A percentile compares a stretch with the other conserved stretches of the same genome.
These are phyloP conservation scores for Cryphonectria naterciae DNA, from an alignment of 2,329 filamentous ascomycete genomes.

Conservation along the genomic window DNA sequence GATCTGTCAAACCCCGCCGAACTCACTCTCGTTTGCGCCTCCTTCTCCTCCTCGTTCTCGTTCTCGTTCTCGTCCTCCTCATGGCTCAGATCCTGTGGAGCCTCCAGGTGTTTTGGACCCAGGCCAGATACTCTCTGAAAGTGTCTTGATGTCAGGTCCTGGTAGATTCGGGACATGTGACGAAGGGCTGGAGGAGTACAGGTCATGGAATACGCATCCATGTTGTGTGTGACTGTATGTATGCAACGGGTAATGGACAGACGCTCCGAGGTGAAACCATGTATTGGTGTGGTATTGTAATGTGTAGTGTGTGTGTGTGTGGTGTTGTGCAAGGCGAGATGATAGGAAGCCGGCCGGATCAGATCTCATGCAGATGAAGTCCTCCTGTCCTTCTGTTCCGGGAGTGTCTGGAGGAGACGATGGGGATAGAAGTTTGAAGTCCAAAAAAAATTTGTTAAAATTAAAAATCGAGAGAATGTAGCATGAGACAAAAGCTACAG, in stretches of 20 bases:
- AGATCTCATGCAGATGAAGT: too few relatives aligned
- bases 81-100: neutral
- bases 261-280: neutral
- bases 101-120: slow-evolving; percentile 35
- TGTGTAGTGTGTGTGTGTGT: neutral
- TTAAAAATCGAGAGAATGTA: too few relatives aligned
- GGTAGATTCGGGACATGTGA: slow-evolving; percentile 53
- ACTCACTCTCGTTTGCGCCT: slow-evolving; percentile 18
- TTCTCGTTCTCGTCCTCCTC: too few relatives aligned
- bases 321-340: too few relatives aligned
- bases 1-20: neutral
- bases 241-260: neutral
- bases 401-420: too few relatives aligned
- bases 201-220: slow-evolving; percentile 59
- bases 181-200: slow-evolving; percentile 49
- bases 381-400: too few relatives aligned
- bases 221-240: slow-evolving; percentile 31
- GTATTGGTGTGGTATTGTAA: neutral
- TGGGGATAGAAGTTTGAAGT: too few relatives aligned
- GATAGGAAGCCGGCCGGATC: too few relatives aligned
- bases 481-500: too few relatives aligned
- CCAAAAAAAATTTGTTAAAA: too few relatives aligned
- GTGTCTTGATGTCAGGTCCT: slow-evolving; percentile 51
- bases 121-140: slow-evolving; percentile 42
- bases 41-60: neutral